phyloP scores from a whole-genome alignment of 805 yeast genomes.

The Candida silvicultrix region DNA sequence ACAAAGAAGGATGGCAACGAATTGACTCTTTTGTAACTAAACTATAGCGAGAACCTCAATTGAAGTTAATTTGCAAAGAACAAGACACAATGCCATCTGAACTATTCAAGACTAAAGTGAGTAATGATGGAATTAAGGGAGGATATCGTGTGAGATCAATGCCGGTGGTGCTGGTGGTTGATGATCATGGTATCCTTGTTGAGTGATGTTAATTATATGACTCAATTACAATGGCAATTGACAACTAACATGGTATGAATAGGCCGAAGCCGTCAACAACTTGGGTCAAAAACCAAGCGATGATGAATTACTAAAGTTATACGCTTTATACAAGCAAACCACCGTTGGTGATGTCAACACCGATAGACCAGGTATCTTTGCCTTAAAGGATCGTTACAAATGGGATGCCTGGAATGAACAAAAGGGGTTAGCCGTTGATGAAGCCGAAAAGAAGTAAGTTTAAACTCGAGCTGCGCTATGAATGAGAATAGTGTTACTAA shows the following conservation, averaged over 20 bases:
- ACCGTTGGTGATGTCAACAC: constrained; percentile 92
- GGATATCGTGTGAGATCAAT: no score
- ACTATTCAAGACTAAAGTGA: constrained; percentile 2
- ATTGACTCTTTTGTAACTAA: no score
- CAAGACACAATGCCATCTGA: background rate
- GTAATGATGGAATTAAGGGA: no score
- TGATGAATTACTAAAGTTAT: constrained; percentile 80
- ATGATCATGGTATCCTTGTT: no score
- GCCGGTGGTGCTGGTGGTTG: no score
- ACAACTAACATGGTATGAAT: background rate
- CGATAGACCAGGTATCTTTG: constrained; percentile 84
- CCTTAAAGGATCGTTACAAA: constrained; percentile 92
- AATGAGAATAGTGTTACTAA: background rate
- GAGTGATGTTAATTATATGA: no score
- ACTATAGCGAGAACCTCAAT: no score
- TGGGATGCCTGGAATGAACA: constrained; percentile 95
- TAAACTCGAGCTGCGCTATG: background rate
- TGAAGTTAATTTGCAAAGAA: no score
- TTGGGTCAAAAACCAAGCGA: constrained; percentile 75
- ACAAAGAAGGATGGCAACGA: background rate
- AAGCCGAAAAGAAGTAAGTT: constrained; percentile 70
- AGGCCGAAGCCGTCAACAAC: constrained; percentile 78
- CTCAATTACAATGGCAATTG: no score
- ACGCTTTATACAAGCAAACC: constrained; percentile 95
- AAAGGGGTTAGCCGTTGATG: constrained; percentile 82